Evolutionary conservation across 345 rosid genomes (phyloP).

Genomic region (Corymbia maculata): DNA sequence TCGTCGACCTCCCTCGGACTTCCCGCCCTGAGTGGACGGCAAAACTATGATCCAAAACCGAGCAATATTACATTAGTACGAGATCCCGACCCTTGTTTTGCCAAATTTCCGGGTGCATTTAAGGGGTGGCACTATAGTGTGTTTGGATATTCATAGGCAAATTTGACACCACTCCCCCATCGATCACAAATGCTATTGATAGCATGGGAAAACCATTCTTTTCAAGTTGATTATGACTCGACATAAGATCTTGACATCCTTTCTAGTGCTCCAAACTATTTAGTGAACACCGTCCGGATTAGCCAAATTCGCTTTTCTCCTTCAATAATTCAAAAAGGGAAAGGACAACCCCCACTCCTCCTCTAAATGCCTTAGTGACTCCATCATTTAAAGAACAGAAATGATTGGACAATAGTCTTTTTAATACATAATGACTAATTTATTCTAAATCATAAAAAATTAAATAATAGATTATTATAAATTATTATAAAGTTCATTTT

Average conservation of each 20-base stretch:
- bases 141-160: not conserved
- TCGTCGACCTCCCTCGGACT: no score
- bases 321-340: not conserved
- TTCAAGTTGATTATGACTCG: not conserved
- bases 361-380: not conserved
- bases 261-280: not conserved
- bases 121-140: not conserved
- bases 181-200: not conserved
- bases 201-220: not conserved
- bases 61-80: not conserved
- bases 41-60: not conserved
- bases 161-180: not conserved
- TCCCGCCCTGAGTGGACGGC: not conserved
- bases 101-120: not conserved
- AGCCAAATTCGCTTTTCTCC: not conserved
- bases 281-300: not conserved
- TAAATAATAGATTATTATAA: no score
- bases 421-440: no score
- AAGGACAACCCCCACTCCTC: not conserved
- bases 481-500: no score
- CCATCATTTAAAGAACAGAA: not conserved
- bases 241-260: not conserved
- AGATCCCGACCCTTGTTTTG: not conserved
- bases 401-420: no score
- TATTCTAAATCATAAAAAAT: no score